Evolutionary conservation across 2,329 filamentous ascomycete species (phyloP).

Genomic region (Alternaria incomplexa): DNA sequence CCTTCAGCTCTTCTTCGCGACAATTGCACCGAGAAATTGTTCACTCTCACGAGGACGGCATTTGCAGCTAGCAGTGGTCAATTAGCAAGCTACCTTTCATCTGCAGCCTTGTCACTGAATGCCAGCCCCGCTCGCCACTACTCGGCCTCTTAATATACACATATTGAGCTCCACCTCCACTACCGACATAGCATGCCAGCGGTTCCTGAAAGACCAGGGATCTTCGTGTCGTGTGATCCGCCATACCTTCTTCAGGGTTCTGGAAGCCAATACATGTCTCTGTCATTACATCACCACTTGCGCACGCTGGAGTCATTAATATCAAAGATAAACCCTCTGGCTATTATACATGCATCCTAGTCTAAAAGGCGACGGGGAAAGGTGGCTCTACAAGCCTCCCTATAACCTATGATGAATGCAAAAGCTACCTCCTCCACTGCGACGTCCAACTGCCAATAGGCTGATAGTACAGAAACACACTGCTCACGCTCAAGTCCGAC

Average conservation of each 20-base stretch:
- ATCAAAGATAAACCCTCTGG: constrained; percentile 19
- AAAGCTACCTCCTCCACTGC: constrained; percentile 15
- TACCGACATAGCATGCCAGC: background rate
- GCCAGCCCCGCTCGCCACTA: background rate
- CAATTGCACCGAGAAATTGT: background rate
- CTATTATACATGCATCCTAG: constrained; percentile 37
- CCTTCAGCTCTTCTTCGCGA: background rate
- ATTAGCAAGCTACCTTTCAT: background rate
- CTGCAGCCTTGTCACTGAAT: background rate
- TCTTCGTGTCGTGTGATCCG: constrained; percentile 6
- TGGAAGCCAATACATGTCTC: background rate
- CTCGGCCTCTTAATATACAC: background rate
- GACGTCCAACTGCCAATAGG: constrained; percentile 14
- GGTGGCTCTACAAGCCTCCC: constrained; percentile 33
- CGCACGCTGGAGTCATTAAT: constrained; percentile 6
- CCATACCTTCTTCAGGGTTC: background rate
- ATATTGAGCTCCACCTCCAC: constrained; percentile 10
- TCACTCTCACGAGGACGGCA: background rate
- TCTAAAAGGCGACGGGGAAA: constrained; percentile 36
- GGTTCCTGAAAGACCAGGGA: background rate
- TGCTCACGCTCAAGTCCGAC: constrained; percentile 5
- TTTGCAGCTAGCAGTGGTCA: background rate
- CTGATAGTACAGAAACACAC: constrained; percentile 36
- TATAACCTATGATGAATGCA: constrained; percentile 28
- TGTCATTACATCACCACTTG: background rate